Conservation (phyloP, 2,329 filamentous ascomycete species). For the Aspergillus caelatus region DNA sequence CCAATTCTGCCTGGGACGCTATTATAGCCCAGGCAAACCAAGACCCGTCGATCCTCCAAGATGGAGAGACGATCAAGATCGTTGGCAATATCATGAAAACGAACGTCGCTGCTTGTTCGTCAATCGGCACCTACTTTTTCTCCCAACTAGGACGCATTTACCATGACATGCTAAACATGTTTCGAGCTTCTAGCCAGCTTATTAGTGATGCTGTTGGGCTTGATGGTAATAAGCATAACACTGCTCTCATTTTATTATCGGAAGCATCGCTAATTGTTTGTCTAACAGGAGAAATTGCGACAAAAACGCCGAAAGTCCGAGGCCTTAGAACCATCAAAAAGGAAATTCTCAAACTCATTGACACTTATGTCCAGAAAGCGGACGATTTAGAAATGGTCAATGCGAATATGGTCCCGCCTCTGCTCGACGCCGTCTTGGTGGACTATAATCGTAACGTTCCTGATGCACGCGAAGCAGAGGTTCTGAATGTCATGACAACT, state of each 20-base stretch:
- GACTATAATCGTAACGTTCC: conserved; percentile 98
- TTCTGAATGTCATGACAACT: conserved; percentile 95
- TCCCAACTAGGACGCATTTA: conserved; percentile 98
- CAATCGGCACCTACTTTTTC: conserved; percentile 96
- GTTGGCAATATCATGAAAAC: conserved; percentile 99
- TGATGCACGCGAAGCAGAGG: conserved; percentile 92
- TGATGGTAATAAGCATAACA: conserved; percentile 64
- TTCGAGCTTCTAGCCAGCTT: conserved; percentile 91
- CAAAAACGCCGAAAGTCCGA: conserved; percentile 95
- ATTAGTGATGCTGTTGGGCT: conserved; percentile 90
- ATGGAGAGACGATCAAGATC: conserved; percentile 94
- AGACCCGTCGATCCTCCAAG: conserved; percentile 84
- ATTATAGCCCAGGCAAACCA: conserved; percentile 88
- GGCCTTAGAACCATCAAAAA: conserved; percentile 98
- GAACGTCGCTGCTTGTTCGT: conserved; percentile 96
- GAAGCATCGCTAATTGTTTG: neutral
- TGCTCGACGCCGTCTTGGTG: conserved; percentile 88
- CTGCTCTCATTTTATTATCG: neutral
- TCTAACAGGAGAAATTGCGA: conserved; percentile 76
- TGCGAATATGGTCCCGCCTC: conserved; percentile 89
- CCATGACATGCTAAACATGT: conserved; percentile 99
- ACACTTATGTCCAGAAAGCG: conserved; percentile 96
- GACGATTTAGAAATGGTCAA: conserved; percentile 94
- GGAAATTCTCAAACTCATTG: conserved; percentile 96
- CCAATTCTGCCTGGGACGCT: conserved; percentile 91